Evolutionary conservation across 208 protist species (phyloP), one percentile per base, ranked within the genome.

Genomic region (Trypanosoma scelopori): DNA sequence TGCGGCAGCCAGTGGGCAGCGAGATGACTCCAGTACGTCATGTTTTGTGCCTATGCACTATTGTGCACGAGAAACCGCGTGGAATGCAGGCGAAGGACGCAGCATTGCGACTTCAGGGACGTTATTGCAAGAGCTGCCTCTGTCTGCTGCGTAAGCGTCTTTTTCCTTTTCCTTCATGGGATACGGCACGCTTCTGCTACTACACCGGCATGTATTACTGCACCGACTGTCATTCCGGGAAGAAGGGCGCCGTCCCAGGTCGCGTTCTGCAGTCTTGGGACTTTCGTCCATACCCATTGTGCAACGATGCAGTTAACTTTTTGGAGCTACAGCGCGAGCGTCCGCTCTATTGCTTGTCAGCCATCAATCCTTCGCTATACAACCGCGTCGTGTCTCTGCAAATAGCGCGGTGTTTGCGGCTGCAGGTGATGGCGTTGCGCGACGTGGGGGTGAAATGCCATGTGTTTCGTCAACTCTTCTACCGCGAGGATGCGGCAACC

Each of bases 151-250:
- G 30, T 15, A 51, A 53, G 28, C 25, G n/a, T 45, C 52, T 39
- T 23, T 62, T 64, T 39, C 52, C 58, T 11, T 48, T 72, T 42
- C 63, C 63, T 7, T 62, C 51, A 3, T 71, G 55, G 27, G 66
- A 73, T 30, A 39, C 71, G 16, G 78, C 77, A 45, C 51, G 59
- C n/a, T 87, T 81, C 53, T 87, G 81, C 52, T 62, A 77, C 61
- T 87, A 83, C 65, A 87, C 74, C 3, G 76, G 76, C 5, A 65
- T 55, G 27, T 83, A 81, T 63, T 87, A 78, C 58, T 87, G 81
- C 30, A 65, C 16, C 2, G 59, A 35, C 3, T 87, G 81, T 65
- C 58, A 76, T 57, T 49, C 52, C 2, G 61, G 64, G 30, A 35
- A 50, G 2, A 65, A 42, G 16, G 45, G 30, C 25, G 45, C 70